These are phyloP conservation scores for Cutaneotrichosporon cavernicola DNA, from an alignment of 1,284 basidiomycete genomes.

Conservation along the genomic window DNA sequence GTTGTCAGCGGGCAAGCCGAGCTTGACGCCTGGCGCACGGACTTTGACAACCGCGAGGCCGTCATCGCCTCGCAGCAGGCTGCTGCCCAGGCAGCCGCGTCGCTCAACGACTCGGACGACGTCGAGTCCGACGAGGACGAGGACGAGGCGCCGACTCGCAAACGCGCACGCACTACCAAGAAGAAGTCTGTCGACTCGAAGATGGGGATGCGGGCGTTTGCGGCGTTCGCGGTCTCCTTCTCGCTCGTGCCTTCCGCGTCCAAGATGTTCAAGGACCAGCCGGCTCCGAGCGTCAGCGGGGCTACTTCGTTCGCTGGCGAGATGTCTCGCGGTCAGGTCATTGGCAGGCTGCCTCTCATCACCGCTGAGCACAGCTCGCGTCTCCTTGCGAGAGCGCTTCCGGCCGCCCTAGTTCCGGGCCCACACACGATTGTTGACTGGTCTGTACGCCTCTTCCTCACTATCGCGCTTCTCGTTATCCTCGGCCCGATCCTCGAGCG, in stretches of 20 bases:
- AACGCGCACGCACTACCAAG: slow-evolving; percentile 28
- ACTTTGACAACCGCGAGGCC: slow-evolving; percentile 42
- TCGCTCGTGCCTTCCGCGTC: slow-evolving; percentile 44
- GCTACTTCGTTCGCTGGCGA: slow-evolving; percentile 10
- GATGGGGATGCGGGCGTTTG: slow-evolving; percentile 38
- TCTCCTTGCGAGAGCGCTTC: slow-evolving; percentile 37
- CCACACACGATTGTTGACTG: slow-evolving; percentile 42
- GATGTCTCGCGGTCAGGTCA: slow-evolving; percentile 33
- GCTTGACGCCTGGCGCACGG: slow-evolving; percentile 34
- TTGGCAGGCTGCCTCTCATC: slow-evolving; percentile 42
- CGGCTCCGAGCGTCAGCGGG: neutral
- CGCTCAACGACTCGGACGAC: slow-evolving; percentile 31
- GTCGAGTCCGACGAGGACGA: slow-evolving; percentile 38
- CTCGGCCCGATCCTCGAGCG: slow-evolving; percentile 34
- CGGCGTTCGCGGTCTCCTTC: slow-evolving; percentile 49
- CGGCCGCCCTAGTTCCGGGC: slow-evolving; percentile 31
- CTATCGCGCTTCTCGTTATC: slow-evolving; percentile 32
- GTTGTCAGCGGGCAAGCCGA: slow-evolving; percentile 42
- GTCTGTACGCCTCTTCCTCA: slow-evolving; percentile 42
- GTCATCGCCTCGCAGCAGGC: slow-evolving; percentile 30
- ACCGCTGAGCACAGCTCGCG: slow-evolving; percentile 46
- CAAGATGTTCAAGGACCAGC: slow-evolving; percentile 27
- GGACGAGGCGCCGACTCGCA: slow-evolving; percentile 27
- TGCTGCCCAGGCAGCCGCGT: slow-evolving; percentile 23
- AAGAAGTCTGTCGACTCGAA: slow-evolving; percentile 19